A percentile compares a stretch with the other conserved stretches of the same genome.
These are phyloP conservation scores for Melampsora americana DNA, from an alignment of 1,284 basidiomycete genomes.

Conservation along the genomic window DNA sequence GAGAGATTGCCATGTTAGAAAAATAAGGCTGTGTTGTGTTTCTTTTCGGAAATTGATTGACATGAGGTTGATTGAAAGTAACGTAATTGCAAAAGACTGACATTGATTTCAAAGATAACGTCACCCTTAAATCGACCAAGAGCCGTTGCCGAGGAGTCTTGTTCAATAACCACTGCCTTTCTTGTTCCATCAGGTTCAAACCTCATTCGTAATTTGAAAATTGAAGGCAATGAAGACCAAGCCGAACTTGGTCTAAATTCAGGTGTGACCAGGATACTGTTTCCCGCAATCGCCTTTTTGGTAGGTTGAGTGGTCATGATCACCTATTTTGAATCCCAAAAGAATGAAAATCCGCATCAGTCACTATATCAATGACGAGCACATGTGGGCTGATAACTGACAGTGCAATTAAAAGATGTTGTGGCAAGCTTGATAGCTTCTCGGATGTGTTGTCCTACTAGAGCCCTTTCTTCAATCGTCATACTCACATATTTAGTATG, in stretches of 20 bases:
- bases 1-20: background rate
- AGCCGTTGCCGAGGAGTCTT: background rate
- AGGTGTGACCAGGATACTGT: constrained; percentile 1
- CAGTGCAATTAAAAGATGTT: constrained; percentile 22
- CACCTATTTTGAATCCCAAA: background rate
- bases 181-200: background rate
- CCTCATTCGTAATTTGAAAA: background rate
- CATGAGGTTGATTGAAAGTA: background rate
- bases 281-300: constrained; percentile 6
- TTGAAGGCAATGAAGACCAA: constrained; percentile 8
- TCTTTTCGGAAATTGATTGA: no score
- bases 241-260: constrained; percentile 20
- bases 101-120: background rate
- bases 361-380: background rate
- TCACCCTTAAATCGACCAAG: background rate
- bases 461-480: constrained; percentile 23
- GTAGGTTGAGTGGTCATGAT: constrained; percentile 16
- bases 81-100: background rate
- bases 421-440: constrained; percentile 19
- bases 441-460: constrained; percentile 9
- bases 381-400: background rate
- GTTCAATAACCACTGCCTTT: background rate
- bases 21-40: no score
- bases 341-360: background rate
- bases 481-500: constrained; percentile 41